Percentiles rank a stretch among this genome's conserved stretches.
Evolutionary conservation across 208 protist genomes (phyloP).

Genomic region (Acanthamoeba lenticulata): DNA sequence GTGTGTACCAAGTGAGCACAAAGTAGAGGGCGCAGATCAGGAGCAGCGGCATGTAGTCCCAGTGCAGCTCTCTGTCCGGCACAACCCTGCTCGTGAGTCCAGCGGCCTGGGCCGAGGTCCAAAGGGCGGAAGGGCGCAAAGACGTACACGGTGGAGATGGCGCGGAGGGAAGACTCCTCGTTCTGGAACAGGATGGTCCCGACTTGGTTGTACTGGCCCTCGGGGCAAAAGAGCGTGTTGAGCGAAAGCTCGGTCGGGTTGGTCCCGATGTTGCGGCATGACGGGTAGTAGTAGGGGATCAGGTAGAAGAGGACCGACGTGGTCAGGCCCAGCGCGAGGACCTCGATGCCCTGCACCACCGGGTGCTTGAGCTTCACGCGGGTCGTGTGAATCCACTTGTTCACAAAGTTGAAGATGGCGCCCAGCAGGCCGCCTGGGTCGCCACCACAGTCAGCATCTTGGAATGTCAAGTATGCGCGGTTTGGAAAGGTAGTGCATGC

Average conservation of each 20-base stretch:
- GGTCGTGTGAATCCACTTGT: neutral
- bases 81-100: neutral
- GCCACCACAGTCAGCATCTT: neutral
- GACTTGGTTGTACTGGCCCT: slow-evolving; percentile 30
- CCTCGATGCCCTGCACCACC: neutral
- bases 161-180: neutral
- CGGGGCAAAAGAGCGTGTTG: neutral
- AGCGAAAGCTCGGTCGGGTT: neutral
- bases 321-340: neutral
- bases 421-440: neutral
- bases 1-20: neutral
- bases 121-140: neutral
- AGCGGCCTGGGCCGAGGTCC: too few species aligned
- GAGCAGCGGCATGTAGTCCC: slow-evolving; percentile 35
- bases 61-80: neutral
- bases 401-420: slow-evolving; percentile 25
- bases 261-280: neutral
- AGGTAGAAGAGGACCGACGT: slow-evolving; percentile 26
- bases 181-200: neutral
- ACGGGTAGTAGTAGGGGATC: neutral
- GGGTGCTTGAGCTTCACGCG: slow-evolving; percentile 15
- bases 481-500: neutral
- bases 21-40: slow-evolving; percentile 7
- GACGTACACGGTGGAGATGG: neutral
- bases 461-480: neutral